Percentiles rank a stretch among this genome's conserved stretches.
These are phyloP conservation scores for Telfairia occidentalis DNA, from an alignment of 331 rosid species.

Conservation along the genomic window DNA sequence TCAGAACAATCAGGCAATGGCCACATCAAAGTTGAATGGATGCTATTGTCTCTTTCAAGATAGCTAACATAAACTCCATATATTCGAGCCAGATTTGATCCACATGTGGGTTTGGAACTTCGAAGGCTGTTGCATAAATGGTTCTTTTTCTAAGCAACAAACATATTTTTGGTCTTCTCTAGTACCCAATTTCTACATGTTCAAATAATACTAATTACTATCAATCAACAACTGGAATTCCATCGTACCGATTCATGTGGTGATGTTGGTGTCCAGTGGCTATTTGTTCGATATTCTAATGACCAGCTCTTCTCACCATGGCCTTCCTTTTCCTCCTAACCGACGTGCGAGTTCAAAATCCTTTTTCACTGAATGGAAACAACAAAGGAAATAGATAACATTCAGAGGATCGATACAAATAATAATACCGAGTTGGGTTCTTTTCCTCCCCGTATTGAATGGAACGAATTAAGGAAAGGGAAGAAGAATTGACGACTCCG, in stretches of 20 bases:
- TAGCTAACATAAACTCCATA: background rate
- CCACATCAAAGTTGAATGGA: background rate
- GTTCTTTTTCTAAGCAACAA: background rate
- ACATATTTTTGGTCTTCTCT: background rate
- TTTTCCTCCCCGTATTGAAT: no score
- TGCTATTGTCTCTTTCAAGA: background rate
- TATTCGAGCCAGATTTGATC: background rate
- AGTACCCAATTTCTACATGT: background rate
- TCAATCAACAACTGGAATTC: background rate
- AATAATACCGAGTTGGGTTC: no score
- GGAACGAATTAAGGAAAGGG: background rate
- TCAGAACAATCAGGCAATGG: background rate
- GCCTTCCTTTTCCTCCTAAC: slow-evolving; percentile 53
- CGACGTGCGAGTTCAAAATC: slow-evolving; percentile 83
- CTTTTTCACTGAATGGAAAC: slow-evolving; percentile 54
- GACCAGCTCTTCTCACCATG: slow-evolving; percentile 35
- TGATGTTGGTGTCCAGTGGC: background rate
- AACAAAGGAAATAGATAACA: slow-evolving; percentile 19
- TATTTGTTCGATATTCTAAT: background rate
- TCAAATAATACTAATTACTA: background rate
- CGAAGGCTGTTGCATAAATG: background rate
- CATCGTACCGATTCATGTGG: background rate
- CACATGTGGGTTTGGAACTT: background rate
- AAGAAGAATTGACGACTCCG: background rate
- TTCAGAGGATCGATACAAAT: slow-evolving; percentile 8